Conservation (phyloP, 73 alveolate genomes). For the Paramecium primaurelia region DNA sequence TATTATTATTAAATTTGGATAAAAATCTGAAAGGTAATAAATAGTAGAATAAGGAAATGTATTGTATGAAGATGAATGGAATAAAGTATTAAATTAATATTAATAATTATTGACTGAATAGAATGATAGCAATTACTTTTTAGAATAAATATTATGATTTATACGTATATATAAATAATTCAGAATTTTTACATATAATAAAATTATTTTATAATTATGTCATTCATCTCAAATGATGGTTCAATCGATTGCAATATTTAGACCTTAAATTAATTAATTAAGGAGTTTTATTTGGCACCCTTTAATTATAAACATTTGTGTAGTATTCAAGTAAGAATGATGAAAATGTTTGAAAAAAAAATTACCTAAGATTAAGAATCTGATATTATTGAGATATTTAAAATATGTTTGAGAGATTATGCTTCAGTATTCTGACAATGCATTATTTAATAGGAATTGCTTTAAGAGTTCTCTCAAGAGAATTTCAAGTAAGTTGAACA, state of each 20-base stretch:
- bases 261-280: not conserved
- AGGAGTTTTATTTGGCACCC: not conserved
- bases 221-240: not conserved
- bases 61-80: not conserved
- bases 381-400: not conserved
- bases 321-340: not conserved
- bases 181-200: not conserved
- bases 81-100: not conserved
- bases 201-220: not conserved
- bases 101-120: not conserved
- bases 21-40: not conserved
- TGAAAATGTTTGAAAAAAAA: not conserved
- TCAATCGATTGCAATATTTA: not conserved
- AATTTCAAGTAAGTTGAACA: slow-evolving; percentile 1
- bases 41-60: not conserved
- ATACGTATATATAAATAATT: not conserved
- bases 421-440: not conserved
- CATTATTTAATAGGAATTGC: not conserved
- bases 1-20: not conserved
- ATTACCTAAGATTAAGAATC: not conserved
- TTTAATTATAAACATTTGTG: not conserved
- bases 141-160: slow-evolving; percentile 3
- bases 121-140: not conserved
- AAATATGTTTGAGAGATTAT: not conserved
- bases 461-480: not conserved